Evolutionary conservation across 1,284 basidiomycete species (phyloP).

Genomic region (Cryptococcus hybrid): DNA sequence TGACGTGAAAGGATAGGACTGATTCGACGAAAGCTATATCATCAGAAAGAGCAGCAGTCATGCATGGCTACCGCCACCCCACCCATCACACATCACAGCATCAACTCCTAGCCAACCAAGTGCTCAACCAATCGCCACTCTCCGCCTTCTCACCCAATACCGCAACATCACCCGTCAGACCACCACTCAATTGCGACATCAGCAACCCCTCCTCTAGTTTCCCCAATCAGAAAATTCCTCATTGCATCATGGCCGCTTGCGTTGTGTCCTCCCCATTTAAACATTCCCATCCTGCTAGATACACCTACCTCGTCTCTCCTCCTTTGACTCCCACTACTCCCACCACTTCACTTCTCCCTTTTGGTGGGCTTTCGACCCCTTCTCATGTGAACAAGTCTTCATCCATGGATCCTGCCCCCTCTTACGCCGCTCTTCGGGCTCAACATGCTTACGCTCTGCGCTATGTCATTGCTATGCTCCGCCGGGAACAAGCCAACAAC

Average conservation of each 20-base stretch:
- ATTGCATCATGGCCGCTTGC: slow-evolving; percentile 8
- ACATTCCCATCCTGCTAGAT: slow-evolving; percentile 11
- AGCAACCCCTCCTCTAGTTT: no score
- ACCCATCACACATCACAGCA: no score
- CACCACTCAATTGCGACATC: no score
- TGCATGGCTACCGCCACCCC: no score
- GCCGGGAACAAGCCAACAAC: slow-evolving; percentile 36
- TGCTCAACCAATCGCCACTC: no score
- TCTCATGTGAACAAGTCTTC: not conserved
- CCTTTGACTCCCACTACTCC: slow-evolving; percentile 7
- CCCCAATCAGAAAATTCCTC: no score
- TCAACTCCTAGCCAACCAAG: no score
- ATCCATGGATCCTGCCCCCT: slow-evolving; percentile 7
- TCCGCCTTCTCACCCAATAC: no score
- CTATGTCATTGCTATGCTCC: slow-evolving; percentile 31
- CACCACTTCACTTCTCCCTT: not conserved
- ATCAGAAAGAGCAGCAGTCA: no score
- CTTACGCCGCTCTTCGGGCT: slow-evolving; percentile 29
- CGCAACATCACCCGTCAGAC: no score
- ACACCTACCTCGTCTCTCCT: slow-evolving; percentile 9
- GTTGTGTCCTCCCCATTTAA: slow-evolving; percentile 4
- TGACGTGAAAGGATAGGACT: no score
- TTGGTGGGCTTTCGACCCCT: not conserved
- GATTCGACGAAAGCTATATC: no score
- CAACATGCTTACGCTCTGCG: slow-evolving; percentile 27